These are phyloP conservation scores for Tuber microsphaerosporum DNA, from an alignment of 495 filamentous ascomycete species.

Conservation along the genomic window DNA sequence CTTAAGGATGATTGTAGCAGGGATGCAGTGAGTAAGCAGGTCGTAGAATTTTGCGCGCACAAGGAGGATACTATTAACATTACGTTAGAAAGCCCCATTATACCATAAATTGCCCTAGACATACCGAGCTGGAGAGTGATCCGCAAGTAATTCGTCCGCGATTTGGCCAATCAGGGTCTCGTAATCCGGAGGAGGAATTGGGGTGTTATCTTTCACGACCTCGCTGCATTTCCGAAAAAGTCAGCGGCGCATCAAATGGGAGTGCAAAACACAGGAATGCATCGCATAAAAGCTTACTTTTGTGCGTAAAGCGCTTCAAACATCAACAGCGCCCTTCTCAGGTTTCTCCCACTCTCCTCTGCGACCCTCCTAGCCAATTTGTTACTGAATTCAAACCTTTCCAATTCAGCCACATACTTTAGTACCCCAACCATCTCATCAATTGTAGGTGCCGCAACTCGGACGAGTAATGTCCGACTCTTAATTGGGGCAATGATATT, in stretches of 20 bases:
- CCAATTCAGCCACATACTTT: constrained; percentile 62
- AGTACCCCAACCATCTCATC: constrained; percentile 74
- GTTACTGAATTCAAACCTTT: constrained; percentile 64
- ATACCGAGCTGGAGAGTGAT: constrained; percentile 70
- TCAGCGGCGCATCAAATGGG: constrained; percentile 27
- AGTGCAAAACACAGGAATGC: not conserved
- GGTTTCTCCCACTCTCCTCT: constrained; percentile 82
- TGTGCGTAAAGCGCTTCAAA: constrained; percentile 93
- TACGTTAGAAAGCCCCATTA: not conserved
- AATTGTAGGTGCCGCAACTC: constrained; percentile 83
- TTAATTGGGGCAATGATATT: constrained; percentile 97
- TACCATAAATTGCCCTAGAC: not conserved
- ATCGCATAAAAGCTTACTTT: constrained; percentile 56
- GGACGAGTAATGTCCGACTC: constrained; percentile 76
- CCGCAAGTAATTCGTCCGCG: constrained; percentile 82
- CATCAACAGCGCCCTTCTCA: constrained; percentile 85
- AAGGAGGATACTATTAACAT: constrained; percentile 54
- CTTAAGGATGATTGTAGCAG: constrained; percentile 84
- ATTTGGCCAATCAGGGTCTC: constrained; percentile 80
- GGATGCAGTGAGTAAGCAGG: constrained; percentile 92
- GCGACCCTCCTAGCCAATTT: constrained; percentile 76
- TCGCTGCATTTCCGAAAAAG: constrained; percentile 53
- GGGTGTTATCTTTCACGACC: constrained; percentile 76
- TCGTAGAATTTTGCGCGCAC: constrained; percentile 92
- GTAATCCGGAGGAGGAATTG: constrained; percentile 92